phyloP scores from a whole-genome alignment of 495 filamentous ascomycete genomes.

The Daldinia vernicosa region DNA sequence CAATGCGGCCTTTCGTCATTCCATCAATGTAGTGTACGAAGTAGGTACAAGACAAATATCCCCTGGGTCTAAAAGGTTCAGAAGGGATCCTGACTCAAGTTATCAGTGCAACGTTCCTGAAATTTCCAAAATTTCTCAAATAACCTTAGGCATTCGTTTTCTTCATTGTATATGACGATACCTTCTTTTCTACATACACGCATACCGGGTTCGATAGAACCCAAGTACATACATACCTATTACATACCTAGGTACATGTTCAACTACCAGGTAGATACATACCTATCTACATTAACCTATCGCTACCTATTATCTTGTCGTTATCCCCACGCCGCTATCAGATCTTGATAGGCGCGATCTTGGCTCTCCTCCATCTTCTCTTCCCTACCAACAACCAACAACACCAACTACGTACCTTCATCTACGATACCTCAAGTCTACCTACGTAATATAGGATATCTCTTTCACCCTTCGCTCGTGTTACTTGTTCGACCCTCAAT shows the following conservation, averaged over 20 bases:
- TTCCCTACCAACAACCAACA: constrained; percentile 3
- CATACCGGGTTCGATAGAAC: neutral
- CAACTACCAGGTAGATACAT: neutral
- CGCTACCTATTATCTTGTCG: constrained; percentile 10
- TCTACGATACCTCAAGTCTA: constrained; percentile 17
- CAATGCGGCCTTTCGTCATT: constrained; percentile 36
- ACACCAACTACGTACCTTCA: neutral
- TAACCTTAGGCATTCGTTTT: constrained; percentile 34
- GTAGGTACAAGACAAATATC: neutral
- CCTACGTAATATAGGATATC: constrained; percentile 21
- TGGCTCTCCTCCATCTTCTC: constrained; percentile 6
- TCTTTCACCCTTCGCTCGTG: constrained; percentile 26
- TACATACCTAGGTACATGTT: neutral
- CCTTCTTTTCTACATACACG: constrained; percentile 20
- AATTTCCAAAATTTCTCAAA: constrained; percentile 19
- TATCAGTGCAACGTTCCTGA: constrained; percentile 1
- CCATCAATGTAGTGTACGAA: constrained; percentile 5
- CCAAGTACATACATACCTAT: neutral
- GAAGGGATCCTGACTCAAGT: constrained; percentile 29
- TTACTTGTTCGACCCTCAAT: constrained; percentile 17
- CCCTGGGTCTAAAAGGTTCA: constrained; percentile 7
- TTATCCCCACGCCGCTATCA: constrained; percentile 23
- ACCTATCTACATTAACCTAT: neutral
- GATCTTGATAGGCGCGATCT: constrained; percentile 25
- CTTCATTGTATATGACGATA: constrained; percentile 24